Evolutionary conservation across 2,329 filamentous ascomycete genomes (phyloP).

Genomic region (Sclerotinia glacialis): DNA sequence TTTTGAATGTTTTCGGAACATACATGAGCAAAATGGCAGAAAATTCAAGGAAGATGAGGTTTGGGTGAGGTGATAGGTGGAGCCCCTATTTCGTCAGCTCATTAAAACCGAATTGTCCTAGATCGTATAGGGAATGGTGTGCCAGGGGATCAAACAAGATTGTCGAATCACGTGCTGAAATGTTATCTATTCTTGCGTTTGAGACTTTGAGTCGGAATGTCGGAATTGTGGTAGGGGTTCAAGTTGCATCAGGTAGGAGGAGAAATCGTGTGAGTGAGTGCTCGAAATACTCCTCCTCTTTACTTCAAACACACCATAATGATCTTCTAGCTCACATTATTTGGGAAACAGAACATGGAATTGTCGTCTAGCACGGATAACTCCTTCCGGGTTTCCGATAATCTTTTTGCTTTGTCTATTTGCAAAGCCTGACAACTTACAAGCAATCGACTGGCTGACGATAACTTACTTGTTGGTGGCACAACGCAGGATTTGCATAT

Average conservation of each 20-base stretch:
- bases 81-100: background rate
- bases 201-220: background rate
- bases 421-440: background rate
- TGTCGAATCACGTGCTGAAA: slow-evolving; percentile 7
- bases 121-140: background rate
- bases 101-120: background rate
- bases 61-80: background rate
- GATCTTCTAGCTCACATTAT: background rate
- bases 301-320: background rate
- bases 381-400: background rate
- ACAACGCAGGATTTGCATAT: background rate
- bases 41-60: background rate
- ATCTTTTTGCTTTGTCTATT: background rate
- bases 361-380: background rate
- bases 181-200: background rate
- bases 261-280: background rate
- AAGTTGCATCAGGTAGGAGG: background rate
- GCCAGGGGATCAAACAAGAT: background rate
- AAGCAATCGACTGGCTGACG: slow-evolving; percentile 5
- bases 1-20: slow-evolving; percentile 12
- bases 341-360: background rate
- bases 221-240: background rate
- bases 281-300: background rate
- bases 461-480: background rate
- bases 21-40: background rate